Conservation (phyloP, 2,329 filamentous ascomycete genomes). For the Atkinsonella texensis region DNA sequence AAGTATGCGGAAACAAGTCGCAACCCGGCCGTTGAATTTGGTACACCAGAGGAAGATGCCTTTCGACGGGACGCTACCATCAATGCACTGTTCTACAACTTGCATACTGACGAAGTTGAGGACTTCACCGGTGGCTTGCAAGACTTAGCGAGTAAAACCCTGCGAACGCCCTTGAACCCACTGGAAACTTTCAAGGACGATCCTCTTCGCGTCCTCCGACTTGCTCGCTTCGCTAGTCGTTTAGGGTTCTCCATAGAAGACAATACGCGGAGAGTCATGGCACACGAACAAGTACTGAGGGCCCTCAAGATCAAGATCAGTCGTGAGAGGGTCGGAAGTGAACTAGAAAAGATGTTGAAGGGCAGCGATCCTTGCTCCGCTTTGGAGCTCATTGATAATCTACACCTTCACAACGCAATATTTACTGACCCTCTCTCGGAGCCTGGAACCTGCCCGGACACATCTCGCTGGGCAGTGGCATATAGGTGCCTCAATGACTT, state of each 20-base stretch:
- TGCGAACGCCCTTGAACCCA: conserved; percentile 77
- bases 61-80: conserved; percentile 82
- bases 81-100: conserved; percentile 92
- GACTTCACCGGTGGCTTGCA: conserved; percentile 72
- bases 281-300: conserved; percentile 60
- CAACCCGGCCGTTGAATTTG: conserved; percentile 50
- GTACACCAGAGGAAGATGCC: conserved; percentile 82
- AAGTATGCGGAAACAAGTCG: conserved; percentile 63
- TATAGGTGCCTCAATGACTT: conserved; percentile 53
- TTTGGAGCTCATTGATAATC: conserved; percentile 51
- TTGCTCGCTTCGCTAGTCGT: conserved; percentile 83
- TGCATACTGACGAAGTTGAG: conserved; percentile 67
- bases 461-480: conserved; percentile 45
- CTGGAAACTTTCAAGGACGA: conserved; percentile 92
- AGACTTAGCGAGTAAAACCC: conserved; percentile 61
- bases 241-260: conserved; percentile 68
- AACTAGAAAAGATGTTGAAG: conserved; percentile 83
- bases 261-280: conserved; percentile 61
- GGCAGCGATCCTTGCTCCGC: conserved; percentile 49
- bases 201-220: conserved; percentile 71
- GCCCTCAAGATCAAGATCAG: conserved; percentile 84
- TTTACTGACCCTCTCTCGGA: conserved; percentile 56
- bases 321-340: conserved; percentile 74
- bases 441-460: conserved; percentile 42
- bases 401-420: conserved; percentile 59